Evolutionary conservation across 805 yeast species (phyloP).

Genomic region (Blastobotrys chiropterorum): DNA sequence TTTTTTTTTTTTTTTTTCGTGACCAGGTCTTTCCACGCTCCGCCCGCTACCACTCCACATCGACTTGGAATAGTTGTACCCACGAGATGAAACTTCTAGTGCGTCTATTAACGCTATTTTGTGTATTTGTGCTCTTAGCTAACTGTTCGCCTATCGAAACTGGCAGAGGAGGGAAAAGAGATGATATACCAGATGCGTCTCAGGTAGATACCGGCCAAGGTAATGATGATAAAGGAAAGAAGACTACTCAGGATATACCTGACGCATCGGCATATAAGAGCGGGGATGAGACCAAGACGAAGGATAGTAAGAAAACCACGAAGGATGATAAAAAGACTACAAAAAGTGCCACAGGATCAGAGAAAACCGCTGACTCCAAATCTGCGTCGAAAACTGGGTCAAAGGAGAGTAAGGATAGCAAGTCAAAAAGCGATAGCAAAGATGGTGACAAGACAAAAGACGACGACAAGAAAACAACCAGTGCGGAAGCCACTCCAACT

Average conservation of each 20-base stretch:
- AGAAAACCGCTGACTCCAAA: constrained; percentile 4
- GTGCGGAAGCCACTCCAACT: constrained; percentile 14
- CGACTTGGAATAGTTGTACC: neutral
- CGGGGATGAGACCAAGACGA: neutral
- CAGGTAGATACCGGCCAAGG: neutral
- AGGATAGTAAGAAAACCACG: neutral
- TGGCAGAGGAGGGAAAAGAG: neutral
- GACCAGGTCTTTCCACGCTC: neutral
- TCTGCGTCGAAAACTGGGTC: neutral
- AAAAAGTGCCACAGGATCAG: neutral
- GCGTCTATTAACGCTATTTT: neutral
- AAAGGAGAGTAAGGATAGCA: neutral
- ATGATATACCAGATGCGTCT: neutral
- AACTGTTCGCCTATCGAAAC: neutral
- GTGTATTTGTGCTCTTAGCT: neutral
- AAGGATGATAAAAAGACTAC: neutral
- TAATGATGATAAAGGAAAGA: neutral
- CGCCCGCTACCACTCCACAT: neutral
- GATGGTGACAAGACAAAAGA: neutral
- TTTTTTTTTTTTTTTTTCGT: too few species aligned
- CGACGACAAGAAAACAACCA: constrained; percentile 4
- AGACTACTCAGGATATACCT: neutral
- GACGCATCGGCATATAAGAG: neutral
- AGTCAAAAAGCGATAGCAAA: neutral
- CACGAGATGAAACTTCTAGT: neutral